phyloP scores from a whole-genome alignment of 2,329 filamentous ascomycete genomes.

The Microsporum canis region DNA sequence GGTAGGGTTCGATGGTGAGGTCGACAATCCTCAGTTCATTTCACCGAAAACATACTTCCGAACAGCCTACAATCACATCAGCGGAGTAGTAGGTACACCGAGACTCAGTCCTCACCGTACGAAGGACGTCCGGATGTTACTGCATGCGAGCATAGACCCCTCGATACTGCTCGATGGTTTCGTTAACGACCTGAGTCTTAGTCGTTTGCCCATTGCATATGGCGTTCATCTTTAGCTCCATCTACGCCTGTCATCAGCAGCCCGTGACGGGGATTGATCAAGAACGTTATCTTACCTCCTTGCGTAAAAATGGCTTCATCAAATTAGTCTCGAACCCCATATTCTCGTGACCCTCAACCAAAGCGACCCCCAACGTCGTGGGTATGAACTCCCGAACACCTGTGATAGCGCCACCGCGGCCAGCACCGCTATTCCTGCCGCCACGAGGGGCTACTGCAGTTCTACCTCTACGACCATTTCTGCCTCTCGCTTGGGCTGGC shows the following conservation, averaged over 20 bases:
- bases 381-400: constrained; percentile 7
- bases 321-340: constrained; percentile 6
- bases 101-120: constrained; percentile 6
- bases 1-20: constrained; percentile 1
- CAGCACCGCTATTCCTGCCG: constrained; percentile 8
- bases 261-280: constrained; percentile 1
- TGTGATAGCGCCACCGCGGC: not conserved
- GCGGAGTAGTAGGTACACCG: constrained; percentile 2
- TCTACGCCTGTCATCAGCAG: constrained; percentile 6
- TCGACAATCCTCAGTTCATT: constrained; percentile 7
- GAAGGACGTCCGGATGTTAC: constrained; percentile 2
- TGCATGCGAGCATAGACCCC: constrained; percentile 6
- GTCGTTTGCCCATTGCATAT: constrained; percentile 6
- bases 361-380: constrained; percentile 3
- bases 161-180: constrained; percentile 6
- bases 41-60: constrained; percentile 8
- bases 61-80: constrained; percentile 5
- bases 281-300: constrained; percentile 5
- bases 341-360: constrained; percentile 6
- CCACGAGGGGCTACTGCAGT: constrained; percentile 5
- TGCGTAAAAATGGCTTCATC: constrained; percentile 5
- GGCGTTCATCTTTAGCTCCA: constrained; percentile 4
- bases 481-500: constrained; percentile 5
- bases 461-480: constrained; percentile 8
- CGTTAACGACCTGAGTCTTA: constrained; percentile 1